Evolutionary conservation across 2,329 filamentous ascomycete genomes (phyloP).

Genomic region (Xylariaceae sp.): DNA sequence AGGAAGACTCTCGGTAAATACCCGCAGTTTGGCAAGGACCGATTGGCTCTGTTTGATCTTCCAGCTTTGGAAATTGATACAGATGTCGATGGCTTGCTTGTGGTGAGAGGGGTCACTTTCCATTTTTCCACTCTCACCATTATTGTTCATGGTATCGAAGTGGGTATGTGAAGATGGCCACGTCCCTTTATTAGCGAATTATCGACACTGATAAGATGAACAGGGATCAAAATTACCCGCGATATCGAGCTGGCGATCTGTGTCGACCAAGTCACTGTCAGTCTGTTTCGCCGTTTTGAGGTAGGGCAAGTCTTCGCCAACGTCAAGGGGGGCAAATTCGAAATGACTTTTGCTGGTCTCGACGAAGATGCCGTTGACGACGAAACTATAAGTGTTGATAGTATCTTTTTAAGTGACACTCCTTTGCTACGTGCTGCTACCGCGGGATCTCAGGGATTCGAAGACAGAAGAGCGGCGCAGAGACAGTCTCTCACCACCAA

Average conservation of each 20-base stretch:
- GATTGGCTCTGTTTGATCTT: constrained; percentile 38
- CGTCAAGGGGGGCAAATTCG: constrained; percentile 46
- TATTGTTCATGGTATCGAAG: constrained; percentile 49
- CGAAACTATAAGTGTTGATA: constrained; percentile 1
- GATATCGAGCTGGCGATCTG: constrained; percentile 52
- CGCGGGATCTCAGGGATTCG: not conserved
- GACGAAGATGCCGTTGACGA: not conserved
- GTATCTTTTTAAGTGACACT: not conserved
- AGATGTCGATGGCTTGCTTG: constrained; percentile 48
- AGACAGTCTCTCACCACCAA: not conserved
- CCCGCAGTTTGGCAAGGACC: constrained; percentile 46
- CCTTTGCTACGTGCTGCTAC: constrained; percentile 2
- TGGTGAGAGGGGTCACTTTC: constrained; percentile 49
- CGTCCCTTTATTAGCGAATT: not conserved
- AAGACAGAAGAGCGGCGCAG: not conserved
- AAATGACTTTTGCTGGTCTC: constrained; percentile 44
- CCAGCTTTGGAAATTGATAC: constrained; percentile 53
- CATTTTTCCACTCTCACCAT: constrained; percentile 46
- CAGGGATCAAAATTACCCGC: constrained; percentile 43
- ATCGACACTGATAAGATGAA: not conserved
- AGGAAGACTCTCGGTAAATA: constrained; percentile 28
- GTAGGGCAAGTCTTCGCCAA: constrained; percentile 52
- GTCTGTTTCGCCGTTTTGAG: constrained; percentile 46
- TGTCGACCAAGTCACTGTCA: constrained; percentile 44
- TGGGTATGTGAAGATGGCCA: constrained; percentile 29